Conservation (phyloP, 2,329 filamentous ascomycete species). For the Pestalotiopsis fici region DNA sequence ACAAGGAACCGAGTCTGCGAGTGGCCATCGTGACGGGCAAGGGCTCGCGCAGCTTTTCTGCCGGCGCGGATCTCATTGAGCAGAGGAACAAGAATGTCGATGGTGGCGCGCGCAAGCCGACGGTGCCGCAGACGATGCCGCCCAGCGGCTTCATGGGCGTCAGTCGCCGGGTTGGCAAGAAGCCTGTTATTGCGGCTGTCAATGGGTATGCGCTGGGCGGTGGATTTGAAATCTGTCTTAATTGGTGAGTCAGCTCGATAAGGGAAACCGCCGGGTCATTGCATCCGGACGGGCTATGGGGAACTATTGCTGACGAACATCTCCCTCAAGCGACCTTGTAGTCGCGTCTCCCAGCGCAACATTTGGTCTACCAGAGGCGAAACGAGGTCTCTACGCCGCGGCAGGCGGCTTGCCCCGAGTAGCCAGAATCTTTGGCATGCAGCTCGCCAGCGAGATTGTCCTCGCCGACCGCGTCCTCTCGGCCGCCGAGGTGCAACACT, state of each 20-base stretch:
- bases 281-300: neutral
- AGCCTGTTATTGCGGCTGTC: slow-evolving; percentile 61
- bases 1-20: slow-evolving; percentile 46
- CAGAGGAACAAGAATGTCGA: slow-evolving; percentile 23
- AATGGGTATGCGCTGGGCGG: slow-evolving; percentile 60
- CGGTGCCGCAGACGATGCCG: slow-evolving; percentile 36
- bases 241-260: slow-evolving; percentile 43
- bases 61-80: slow-evolving; percentile 56
- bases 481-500: slow-evolving; percentile 43
- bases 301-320: too few relatives aligned
- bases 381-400: slow-evolving; percentile 53
- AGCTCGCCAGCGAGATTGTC: slow-evolving; percentile 49
- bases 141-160: slow-evolving; percentile 55
- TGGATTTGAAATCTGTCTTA: slow-evolving; percentile 57
- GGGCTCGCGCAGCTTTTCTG: slow-evolving; percentile 54
- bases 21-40: slow-evolving; percentile 52
- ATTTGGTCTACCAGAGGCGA: slow-evolving; percentile 55
- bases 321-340: slow-evolving; percentile 44
- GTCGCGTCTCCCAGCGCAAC: slow-evolving; percentile 51
- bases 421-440: slow-evolving; percentile 47
- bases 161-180: slow-evolving; percentile 57
- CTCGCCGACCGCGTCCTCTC: slow-evolving; percentile 46
- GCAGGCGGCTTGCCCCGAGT: slow-evolving; percentile 53
- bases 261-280: neutral
- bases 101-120: slow-evolving; percentile 19